A percentile compares a stretch with the other conserved stretches of the same genome.
phyloP scores from a whole-genome alignment of 108 stramenopile species.

The Skeletonema menzelii region DNA sequence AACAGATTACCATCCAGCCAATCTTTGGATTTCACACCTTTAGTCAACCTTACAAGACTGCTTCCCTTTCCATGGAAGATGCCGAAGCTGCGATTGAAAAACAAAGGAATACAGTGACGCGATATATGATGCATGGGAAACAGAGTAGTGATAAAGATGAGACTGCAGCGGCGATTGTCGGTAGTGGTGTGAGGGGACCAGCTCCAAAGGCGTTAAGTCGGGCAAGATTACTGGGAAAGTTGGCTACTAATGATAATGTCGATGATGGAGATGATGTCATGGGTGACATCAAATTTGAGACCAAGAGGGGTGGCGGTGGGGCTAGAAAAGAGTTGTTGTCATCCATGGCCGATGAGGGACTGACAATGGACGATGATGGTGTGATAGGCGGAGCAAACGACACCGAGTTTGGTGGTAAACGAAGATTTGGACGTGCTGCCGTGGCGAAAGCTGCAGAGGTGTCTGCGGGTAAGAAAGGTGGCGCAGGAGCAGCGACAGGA shows the following conservation, averaged over 20 bases:
- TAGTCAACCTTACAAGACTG: slow-evolving; percentile 69
- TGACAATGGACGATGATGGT: slow-evolving; percentile 80
- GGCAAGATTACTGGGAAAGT: slow-evolving; percentile 62
- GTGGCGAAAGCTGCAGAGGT: slow-evolving; percentile 15
- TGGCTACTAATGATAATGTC: slow-evolving; percentile 36
- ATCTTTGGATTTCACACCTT: slow-evolving; percentile 68
- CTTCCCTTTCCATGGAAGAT: slow-evolving; percentile 68
- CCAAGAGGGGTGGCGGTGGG: slow-evolving; percentile 33
- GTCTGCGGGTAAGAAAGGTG: slow-evolving; percentile 11
- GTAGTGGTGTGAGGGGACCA: slow-evolving; percentile 29
- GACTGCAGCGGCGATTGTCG: slow-evolving; percentile 20
- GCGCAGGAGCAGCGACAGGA: slow-evolving; percentile 43
- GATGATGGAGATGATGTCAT: slow-evolving; percentile 86
- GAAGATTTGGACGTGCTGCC: slow-evolving; percentile 60
- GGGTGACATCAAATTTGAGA: slow-evolving; percentile 70
- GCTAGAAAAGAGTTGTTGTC: slow-evolving; percentile 73
- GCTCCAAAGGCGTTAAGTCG: slow-evolving; percentile 52
- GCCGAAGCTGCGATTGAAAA: slow-evolving; percentile 80
- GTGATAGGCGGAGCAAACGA: slow-evolving; percentile 85
- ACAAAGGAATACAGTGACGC: slow-evolving; percentile 59
- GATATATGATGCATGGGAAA: slow-evolving; percentile 79
- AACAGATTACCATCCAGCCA: slow-evolving; percentile 62
- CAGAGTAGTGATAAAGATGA: slow-evolving; percentile 25
- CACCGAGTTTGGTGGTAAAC: slow-evolving; percentile 71
- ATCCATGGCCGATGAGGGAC: slow-evolving; percentile 60